phyloP scores from a whole-genome alignment of 768 basidiomycete species.

The Mycena floridula region DNA sequence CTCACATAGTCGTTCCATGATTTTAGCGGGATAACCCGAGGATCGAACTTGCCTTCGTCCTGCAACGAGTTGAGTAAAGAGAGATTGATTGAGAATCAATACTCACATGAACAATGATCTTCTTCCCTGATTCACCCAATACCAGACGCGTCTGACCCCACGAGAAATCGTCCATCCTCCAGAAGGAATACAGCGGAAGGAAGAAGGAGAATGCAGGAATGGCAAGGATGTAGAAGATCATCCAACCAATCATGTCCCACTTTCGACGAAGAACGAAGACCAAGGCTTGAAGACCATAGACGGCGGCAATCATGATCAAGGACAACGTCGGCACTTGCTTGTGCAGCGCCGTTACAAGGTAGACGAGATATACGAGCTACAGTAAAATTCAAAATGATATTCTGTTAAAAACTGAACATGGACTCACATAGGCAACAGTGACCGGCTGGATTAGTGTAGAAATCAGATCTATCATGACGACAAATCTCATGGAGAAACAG shows the following conservation, averaged over 20 bases:
- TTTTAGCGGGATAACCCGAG: conserved; percentile 87
- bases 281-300: conserved; percentile 91
- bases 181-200: conserved; percentile 93
- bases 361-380: conserved; percentile 85
- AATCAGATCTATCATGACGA: conserved; percentile 94
- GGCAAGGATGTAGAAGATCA: conserved; percentile 92
- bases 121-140: conserved; percentile 91
- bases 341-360: conserved; percentile 62
- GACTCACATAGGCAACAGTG: conserved; percentile 82
- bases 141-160: conserved; percentile 94
- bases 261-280: conserved; percentile 90
- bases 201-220: conserved; percentile 92
- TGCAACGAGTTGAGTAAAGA: conserved; percentile 19
- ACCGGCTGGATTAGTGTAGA: conserved; percentile 83
- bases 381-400: too few species aligned
- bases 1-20: conserved; percentile 94
- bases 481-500: conserved; percentile 98
- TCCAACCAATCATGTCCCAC: conserved; percentile 99
- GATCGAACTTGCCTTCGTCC: conserved; percentile 99
- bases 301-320: conserved; percentile 86
- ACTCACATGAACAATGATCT: conserved; percentile 88
- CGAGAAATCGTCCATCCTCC: conserved; percentile 97
- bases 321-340: conserved; percentile 74
- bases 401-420: too few species aligned
- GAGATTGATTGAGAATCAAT: not conserved